Conservation (phyloP, 106 monocot genomes). For the Triglochin maritima region DNA sequence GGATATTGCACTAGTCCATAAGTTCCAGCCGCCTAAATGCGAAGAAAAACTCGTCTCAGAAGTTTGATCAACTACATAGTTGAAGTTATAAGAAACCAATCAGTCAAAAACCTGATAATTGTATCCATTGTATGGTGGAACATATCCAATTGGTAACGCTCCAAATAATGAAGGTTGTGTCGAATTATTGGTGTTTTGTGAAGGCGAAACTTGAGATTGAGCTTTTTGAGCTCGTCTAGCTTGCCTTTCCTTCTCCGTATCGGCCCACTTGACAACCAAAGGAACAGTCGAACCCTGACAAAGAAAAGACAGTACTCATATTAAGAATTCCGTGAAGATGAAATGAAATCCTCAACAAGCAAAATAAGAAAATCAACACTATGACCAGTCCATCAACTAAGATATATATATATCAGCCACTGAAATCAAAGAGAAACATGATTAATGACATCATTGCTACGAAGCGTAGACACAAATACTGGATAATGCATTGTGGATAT, state of each 20-base stretch:
- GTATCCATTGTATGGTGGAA: conserved; percentile 80
- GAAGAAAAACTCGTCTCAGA: not conserved
- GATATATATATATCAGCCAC: too few relatives aligned
- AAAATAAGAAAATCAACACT: too few relatives aligned
- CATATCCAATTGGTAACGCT: conserved; percentile 80
- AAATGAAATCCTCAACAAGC: too few relatives aligned
- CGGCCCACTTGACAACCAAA: conserved; percentile 98
- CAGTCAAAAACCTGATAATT: conserved; percentile 58
- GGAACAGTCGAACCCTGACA: conserved; percentile 86
- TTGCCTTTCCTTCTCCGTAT: conserved; percentile 96
- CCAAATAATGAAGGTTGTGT: conserved; percentile 81
- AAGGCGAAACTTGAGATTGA: conserved; percentile 50
- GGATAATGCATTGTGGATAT: too few relatives aligned
- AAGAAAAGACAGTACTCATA: not conserved
- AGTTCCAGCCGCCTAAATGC: conserved; percentile 48
- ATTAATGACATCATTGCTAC: too few relatives aligned
- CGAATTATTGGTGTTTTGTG: conserved; percentile 21
- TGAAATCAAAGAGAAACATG: too few relatives aligned
- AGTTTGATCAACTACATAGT: too few relatives aligned
- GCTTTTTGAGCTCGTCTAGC: conserved; percentile 76
- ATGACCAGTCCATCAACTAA: too few relatives aligned
- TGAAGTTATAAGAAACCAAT: too few relatives aligned
- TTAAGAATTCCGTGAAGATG: too few relatives aligned
- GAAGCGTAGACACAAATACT: too few relatives aligned
- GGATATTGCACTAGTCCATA: conserved; percentile 88